Base-by-base conservation (phyloP, 1,284 basidiomycete genomes). In the Moesziomyces globuligerus region DNA sequence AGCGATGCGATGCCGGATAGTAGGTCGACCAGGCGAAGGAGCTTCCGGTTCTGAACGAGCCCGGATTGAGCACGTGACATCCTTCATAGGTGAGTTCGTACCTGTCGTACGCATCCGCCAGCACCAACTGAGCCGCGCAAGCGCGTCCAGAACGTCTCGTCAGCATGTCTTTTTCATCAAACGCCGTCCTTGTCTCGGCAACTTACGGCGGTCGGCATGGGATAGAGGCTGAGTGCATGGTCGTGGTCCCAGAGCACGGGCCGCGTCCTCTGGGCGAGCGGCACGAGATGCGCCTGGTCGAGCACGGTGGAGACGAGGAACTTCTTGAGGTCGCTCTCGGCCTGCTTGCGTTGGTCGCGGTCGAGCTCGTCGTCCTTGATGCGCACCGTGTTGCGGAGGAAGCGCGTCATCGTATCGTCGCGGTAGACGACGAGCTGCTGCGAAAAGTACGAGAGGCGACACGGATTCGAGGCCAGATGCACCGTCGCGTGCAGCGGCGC, bases 61-160 rank as follows among this genome's bases (percentile, higher is more conserved):
- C 95, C 0, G 96, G 96, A 82, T 98, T 99, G 86, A 98, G 94
- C 26, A 98, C 96, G 83, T 98, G 95, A 79, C 96, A 98, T 7
- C 93, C 93, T 49, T 95, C 94, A 81, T 99, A 99, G 1, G 94
- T 98, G 72, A 98, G 86, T 77, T 96, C 93, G 83, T 92, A 99
- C 34, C 91, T 88, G 79, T 98, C 94, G 82, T 96, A 98, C 82
- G 91, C 93, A 84, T 99, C 96, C 1, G 96, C 96, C 11, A 99
- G 86, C n/a, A 98, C 87, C 21, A 97, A 86, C 93, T 95, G 75
- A 29, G 28, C 56, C 26, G 38, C 39, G 29, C 23, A 41, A 42
- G 28, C 36, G 48, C 17, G 47, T 46, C 46, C 11, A 34, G 34
- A 21, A 56, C 17, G 32, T 32, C 15, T 21, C 48, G 18, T 32